Percentiles rank a stretch among this genome's conserved stretches.
Evolutionary conservation across 441 rosid species (phyloP).

Genomic region (Populus tomentosa): DNA sequence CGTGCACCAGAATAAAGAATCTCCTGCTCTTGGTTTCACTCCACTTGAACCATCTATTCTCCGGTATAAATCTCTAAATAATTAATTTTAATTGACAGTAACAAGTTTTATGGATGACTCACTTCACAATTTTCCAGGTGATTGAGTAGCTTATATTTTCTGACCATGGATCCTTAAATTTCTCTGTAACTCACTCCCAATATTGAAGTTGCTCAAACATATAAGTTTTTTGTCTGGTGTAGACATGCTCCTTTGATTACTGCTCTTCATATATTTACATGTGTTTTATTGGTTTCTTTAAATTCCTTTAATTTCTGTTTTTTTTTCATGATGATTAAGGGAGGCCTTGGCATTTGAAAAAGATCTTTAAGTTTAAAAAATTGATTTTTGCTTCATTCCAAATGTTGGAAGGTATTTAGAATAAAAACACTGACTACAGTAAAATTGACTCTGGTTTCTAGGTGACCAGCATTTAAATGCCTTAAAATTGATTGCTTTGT

Average conservation of each 20-base stretch:
- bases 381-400: not conserved
- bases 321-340: not conserved
- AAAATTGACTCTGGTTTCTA: conserved; percentile 1
- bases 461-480: not conserved
- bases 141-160: not conserved
- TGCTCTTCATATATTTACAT: not conserved
- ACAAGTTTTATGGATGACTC: not conserved
- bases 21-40: conserved; percentile 91
- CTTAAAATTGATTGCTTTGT: conserved; percentile 4
- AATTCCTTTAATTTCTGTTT: not conserved
- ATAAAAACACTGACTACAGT: not conserved
- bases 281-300: not conserved
- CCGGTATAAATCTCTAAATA: conserved; percentile 47
- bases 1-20: conserved; percentile 89
- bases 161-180: not conserved
- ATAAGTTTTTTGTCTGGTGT: not conserved
- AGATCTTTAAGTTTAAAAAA: not conserved
- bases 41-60: conserved; percentile 88
- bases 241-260: not conserved
- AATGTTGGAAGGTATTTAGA: not conserved
- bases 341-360: not conserved
- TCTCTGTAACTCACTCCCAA: not conserved
- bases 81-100: not conserved
- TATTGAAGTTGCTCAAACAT: conserved; percentile 1
- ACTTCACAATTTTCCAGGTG: not conserved